phyloP scores from a whole-genome alignment of 345 rosid species.

The Eucalyptus pauciflora region DNA sequence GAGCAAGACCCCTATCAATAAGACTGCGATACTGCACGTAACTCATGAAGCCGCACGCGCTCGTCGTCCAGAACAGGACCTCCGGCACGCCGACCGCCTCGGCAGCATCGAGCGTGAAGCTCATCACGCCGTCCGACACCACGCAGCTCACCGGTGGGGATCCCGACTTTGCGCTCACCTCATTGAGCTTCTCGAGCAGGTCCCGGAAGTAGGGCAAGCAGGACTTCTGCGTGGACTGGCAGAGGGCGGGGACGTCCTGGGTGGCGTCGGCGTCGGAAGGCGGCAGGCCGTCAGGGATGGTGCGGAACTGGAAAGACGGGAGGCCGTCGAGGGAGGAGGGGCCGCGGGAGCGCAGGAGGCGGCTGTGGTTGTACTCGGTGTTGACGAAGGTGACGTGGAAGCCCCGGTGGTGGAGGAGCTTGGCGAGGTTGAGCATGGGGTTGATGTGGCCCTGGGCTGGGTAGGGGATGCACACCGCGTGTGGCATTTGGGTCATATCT shows the following conservation, averaged over 20 bases:
- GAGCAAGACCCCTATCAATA: neutral
- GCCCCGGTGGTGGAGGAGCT: neutral
- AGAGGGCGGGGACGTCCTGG: neutral
- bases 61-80: neutral
- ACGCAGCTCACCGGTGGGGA: neutral
- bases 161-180: neutral
- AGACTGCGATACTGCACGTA: neutral
- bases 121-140: neutral
- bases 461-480: neutral
- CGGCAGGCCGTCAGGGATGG: neutral
- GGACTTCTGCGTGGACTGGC: neutral
- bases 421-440: neutral
- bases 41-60: neutral
- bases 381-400: slow-evolving; percentile 1
- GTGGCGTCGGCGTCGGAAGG: neutral
- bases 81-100: neutral
- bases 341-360: neutral
- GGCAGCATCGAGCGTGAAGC: neutral
- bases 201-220: neutral
- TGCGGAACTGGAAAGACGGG: neutral
- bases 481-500: neutral
- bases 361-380: neutral
- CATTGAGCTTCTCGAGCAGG: neutral
- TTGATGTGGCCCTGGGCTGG: neutral
- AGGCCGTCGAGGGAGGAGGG: neutral